These are phyloP conservation scores for Acanthamoeba triangularis DNA, from an alignment of 208 protist species.

Conservation along the genomic window DNA sequence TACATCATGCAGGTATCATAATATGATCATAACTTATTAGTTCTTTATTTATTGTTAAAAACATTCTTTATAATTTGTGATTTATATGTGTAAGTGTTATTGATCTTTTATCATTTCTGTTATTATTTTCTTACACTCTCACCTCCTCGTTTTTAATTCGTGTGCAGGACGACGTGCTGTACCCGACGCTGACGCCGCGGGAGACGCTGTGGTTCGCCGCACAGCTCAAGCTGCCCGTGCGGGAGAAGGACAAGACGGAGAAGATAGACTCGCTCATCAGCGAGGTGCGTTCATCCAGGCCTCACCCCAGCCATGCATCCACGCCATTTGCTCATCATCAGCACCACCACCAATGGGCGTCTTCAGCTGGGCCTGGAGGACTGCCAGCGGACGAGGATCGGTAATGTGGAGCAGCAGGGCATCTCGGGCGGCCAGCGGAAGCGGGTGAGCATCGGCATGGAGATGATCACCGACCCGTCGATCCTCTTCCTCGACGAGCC, in stretches of 20 bases:
- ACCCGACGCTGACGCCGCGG: background rate
- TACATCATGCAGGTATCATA: slow-evolving; percentile 55
- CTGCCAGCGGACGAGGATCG: slow-evolving; percentile 58
- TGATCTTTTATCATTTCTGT: too few species aligned
- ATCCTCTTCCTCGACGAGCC: slow-evolving; percentile 86
- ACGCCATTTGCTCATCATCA: too few species aligned
- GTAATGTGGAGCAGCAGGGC: slow-evolving; percentile 49
- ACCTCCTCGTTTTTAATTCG: too few species aligned
- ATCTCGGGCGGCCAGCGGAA: slow-evolving; percentile 84
- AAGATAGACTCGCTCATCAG: slow-evolving; percentile 8
- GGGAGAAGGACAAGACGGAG: background rate
- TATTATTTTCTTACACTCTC: too few species aligned
- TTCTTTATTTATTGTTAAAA: too few species aligned
- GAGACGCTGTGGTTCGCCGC: slow-evolving; percentile 66
- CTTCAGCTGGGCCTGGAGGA: slow-evolving; percentile 66
- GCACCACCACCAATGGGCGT: too few species aligned
- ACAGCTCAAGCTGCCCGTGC: slow-evolving; percentile 41
- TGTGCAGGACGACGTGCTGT: slow-evolving; percentile 60
- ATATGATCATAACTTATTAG: too few species aligned
- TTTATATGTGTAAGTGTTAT: too few species aligned
- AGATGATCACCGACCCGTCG: slow-evolving; percentile 82
- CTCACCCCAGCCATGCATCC: background rate
- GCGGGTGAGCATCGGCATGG: slow-evolving; percentile 85
- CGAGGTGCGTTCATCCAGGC: background rate
- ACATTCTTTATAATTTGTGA: too few species aligned